phyloP scores from a whole-genome alignment of 352 stramenopile species.

The Globisporangium nagaii region DNA sequence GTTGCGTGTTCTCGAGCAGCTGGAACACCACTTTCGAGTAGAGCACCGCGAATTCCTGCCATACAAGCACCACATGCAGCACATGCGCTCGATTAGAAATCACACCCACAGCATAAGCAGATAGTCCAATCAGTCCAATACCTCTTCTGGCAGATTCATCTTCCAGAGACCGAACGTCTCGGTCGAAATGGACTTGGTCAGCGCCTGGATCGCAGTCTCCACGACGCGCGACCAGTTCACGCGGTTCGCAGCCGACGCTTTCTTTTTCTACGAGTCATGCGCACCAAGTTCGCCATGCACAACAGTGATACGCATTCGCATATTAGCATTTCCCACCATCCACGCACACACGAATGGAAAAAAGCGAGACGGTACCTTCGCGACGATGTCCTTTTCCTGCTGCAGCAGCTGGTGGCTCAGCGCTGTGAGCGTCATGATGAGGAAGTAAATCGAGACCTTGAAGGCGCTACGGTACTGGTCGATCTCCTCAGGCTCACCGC shows the following conservation, averaged over 20 bases:
- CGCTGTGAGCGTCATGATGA: slow-evolving; percentile 51
- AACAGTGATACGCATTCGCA: too few species aligned
- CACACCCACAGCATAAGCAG: neutral
- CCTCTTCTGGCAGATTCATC: slow-evolving; percentile 78
- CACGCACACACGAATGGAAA: too few species aligned
- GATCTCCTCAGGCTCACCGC: slow-evolving; percentile 36
- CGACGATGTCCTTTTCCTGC: slow-evolving; percentile 57
- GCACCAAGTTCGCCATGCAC: neutral
- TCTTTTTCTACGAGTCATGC: slow-evolving; percentile 18
- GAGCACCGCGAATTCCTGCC: slow-evolving; percentile 65
- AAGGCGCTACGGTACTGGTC: slow-evolving; percentile 44
- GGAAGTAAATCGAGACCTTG: slow-evolving; percentile 68
- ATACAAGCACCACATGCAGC: neutral
- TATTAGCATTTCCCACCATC: too few species aligned
- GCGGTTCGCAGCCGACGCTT: slow-evolving; percentile 27
- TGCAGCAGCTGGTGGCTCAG: slow-evolving; percentile 46
- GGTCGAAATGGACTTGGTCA: slow-evolving; percentile 56
- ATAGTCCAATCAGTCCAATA: slow-evolving; percentile 5
- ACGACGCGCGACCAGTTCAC: slow-evolving; percentile 65
- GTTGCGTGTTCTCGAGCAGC: slow-evolving; percentile 52
- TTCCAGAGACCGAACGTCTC: slow-evolving; percentile 69
- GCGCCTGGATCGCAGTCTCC: slow-evolving; percentile 46
- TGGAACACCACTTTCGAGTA: slow-evolving; percentile 70
- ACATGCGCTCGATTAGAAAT: neutral
- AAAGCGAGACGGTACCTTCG: slow-evolving; percentile 20